Base-by-base conservation (phyloP, 2,329 filamentous ascomycete genomes). In the Orbilia oligospora region DNA sequence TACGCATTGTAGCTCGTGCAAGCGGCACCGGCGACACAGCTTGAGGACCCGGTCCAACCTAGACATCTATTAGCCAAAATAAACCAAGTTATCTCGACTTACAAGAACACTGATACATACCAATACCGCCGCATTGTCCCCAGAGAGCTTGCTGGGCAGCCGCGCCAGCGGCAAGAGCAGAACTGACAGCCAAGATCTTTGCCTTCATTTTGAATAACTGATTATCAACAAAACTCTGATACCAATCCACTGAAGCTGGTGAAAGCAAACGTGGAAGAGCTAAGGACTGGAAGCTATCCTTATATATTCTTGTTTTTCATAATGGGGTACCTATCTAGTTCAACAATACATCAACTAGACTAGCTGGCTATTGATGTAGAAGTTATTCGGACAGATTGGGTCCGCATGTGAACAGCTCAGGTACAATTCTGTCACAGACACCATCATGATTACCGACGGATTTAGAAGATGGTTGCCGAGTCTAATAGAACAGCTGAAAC, bases 91-190 rank as follows among this genome's bases (percentile, higher is more conserved):
- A 55, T 66, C 48, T 33, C 46, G 30, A 16, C 14, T 18, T 8
- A 48, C n/a, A 12, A 16, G 36, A 14, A 36, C 10, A 27, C 12
- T 1, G 6, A 30, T 61, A 41, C 75, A 49, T 79, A 81, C 75
- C 75, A 33, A 72, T 78, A 58, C 75, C 75, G 46, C 75, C 69
- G 48, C 79, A 80, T 58, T 81, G 80, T n/a, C 80, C 79, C 51
- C 55, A 81, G 18, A 72, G 18, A 18, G 63, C 65, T 51, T 78
- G 75, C 68, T 78, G 75, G 38, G 75, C 75, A 24, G 75, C 75
- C 20, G 63, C 75, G 46, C 68, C 55, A 64, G 75, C 75, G 46
- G 68, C 75, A 24, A 78, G 68, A 49, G 63, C 75, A 20, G 63
- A 78, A 51, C 68, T 46, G 20, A 72, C 63, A 51, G 72, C 72